Base-by-base conservation (phyloP, 2,329 filamentous ascomycete genomes). In the Neurospora sp. region DNA sequence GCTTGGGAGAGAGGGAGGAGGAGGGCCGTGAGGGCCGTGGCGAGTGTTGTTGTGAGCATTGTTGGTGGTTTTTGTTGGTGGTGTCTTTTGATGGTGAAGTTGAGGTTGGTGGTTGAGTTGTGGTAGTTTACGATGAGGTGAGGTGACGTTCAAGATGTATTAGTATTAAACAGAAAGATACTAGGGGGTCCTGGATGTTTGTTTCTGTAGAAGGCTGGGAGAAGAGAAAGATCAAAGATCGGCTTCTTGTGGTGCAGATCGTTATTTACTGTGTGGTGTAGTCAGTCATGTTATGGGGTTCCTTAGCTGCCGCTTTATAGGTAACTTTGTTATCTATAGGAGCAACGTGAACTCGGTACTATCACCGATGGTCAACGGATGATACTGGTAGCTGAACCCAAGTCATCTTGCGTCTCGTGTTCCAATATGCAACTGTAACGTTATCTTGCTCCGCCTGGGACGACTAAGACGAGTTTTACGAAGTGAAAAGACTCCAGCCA, bases 11-110 rank as follows among this genome's bases (percentile, higher is more conserved):
- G 0, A 4, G 67, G 33, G 17, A 38, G 67, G 12, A 72, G 69
- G 66, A 71, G 41, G 19, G 52, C 67, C 41, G 68, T 66, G 40
- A 70, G 36, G 15, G 43, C n/a, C 11, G 57, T 19, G 65, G 43
- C 33, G 69, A 71, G 37, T 17, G 52, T 62, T 36, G 28, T 33
- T 36, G 28, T 36, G 28, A 62, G 52, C 52, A 62, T 62, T 17
- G 4, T 28, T 62, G 23, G 12, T 57, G 3, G 11, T 15, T 8
- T 28, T 1, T 57, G 19, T 15, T 57, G 23, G 46, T 57, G 23
- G 46, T 57, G 23, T 15, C 4, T 28, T 23, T 62, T 33, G 52
- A 6, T 57, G 52, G 12, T 62, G 52, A 57, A 2, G 6, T 57
- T 33, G 46, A 33, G 46, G n/a, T 57, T 28, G 46, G 6, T 57